These are phyloP conservation scores for Fusarium sp. DNA, from an alignment of 2,329 filamentous ascomycete genomes.

Conservation along the genomic window DNA sequence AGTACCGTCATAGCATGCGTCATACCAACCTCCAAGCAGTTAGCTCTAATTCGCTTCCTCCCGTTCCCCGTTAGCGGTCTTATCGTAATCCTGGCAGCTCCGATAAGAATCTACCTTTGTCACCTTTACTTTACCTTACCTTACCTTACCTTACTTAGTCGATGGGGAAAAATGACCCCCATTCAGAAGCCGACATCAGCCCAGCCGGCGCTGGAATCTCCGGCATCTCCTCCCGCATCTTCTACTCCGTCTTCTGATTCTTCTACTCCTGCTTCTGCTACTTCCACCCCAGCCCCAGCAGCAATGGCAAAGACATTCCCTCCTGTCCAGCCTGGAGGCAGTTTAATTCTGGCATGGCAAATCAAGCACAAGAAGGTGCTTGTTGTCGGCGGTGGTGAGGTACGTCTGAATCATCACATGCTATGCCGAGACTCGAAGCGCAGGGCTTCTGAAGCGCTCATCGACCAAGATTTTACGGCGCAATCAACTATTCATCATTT, in stretches of 20 bases:
- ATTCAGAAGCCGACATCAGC: conserved; percentile 43
- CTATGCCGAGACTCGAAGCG: conserved; percentile 18
- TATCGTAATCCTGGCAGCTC: conserved; percentile 36
- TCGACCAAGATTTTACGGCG: conserved; percentile 1
- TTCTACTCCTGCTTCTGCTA: conserved; percentile 17
- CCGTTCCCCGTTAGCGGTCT: conserved; percentile 35
- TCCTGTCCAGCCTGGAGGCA: conserved; percentile 88
- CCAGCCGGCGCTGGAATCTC: conserved; percentile 42
- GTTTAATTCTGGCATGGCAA: conserved; percentile 96
- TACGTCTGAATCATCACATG: conserved; percentile 57
- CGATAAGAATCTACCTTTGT: conserved; percentile 38
- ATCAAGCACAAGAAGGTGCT: conserved; percentile 88
- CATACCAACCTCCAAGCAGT: conserved; percentile 10
- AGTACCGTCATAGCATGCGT: conserved; percentile 33
- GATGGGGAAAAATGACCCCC: conserved; percentile 43
- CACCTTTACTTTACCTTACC: conserved; percentile 27
- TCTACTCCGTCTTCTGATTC: conserved; percentile 27
- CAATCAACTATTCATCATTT: background rate
- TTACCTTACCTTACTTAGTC: conserved; percentile 11
- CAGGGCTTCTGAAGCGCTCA: conserved; percentile 3
- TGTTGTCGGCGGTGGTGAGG: conserved; percentile 96
- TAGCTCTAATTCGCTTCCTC: conserved; percentile 38
- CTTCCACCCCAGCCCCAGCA: conserved; percentile 15
- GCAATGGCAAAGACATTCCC: conserved; percentile 70
- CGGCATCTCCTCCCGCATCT: conserved; percentile 39